Evolutionary conservation across 305 asterid genomes (phyloP).

Genomic region (Rubia balearica): DNA sequence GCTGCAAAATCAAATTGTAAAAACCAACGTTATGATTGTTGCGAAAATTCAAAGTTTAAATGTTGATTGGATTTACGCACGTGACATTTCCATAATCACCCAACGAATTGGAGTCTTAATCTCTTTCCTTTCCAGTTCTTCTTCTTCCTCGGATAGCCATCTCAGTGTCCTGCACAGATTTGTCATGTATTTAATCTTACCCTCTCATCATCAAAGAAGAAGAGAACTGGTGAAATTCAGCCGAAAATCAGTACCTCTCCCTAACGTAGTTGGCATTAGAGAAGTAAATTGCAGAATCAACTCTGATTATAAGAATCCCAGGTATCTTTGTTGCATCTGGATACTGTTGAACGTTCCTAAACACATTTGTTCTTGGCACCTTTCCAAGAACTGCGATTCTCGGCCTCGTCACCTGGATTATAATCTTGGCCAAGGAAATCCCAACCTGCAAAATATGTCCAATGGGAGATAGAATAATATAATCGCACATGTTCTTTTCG

Average conservation of each 20-base stretch:
- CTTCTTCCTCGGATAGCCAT: conserved; percentile 47
- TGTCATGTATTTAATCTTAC: background rate
- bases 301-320: conserved; percentile 57
- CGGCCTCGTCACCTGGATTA: conserved; percentile 85
- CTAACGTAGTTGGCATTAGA: conserved; percentile 71
- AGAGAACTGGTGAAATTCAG: background rate
- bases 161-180: conserved; percentile 38
- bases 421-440: conserved; percentile 68
- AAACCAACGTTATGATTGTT: background rate
- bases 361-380: conserved; percentile 63
- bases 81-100: conserved; percentile 57
- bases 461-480: background rate
- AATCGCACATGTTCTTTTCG: no score
- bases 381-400: conserved; percentile 62
- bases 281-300: conserved; percentile 86
- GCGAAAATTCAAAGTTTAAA: background rate
- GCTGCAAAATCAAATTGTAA: conserved; percentile 29
- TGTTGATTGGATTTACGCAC: conserved; percentile 22
- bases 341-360: conserved; percentile 66
- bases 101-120: conserved; percentile 30
- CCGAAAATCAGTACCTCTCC: conserved; percentile 45
- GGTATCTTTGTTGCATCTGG: conserved; percentile 68
- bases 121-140: conserved; percentile 23
- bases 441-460: conserved; percentile 28
- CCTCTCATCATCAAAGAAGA: background rate